Base-by-base conservation (phyloP, 2,329 filamentous ascomycete species). In the Aspergillus sp. region DNA sequence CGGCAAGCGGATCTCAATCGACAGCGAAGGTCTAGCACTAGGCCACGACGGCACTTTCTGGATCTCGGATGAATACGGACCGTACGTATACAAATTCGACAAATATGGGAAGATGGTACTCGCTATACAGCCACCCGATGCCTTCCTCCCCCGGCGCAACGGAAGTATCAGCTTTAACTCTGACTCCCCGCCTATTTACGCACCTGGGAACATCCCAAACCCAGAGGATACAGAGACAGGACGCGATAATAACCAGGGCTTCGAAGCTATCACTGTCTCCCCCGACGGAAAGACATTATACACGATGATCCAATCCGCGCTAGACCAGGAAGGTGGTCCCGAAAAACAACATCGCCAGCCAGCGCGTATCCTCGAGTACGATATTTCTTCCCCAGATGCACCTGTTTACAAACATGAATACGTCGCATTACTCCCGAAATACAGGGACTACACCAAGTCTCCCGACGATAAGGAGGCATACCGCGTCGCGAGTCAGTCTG, bases 191-290 rank as follows among this genome's bases (percentile, higher is more conserved):
- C 82, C 83, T 3, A 69, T 78, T 43, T 86, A 85, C 59, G 63
- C 81, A 45, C 71, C 72, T 0, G 62, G 73, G 12, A 60, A 73
- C 13, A 60, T 67, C 7, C 73, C 80, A 2, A 66, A 63, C 2
- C 84, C 84, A 0, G 72, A 69, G 12, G 73, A 84, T 53, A 80
- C 83, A 0, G 72, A 74, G 1, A 76, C 76, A 1, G 85, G 85
- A 10, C 78, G 85, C 17, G 72, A 76, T 47, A 88, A 89, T 64
- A 89, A 89, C 64, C 84, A 87, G 61, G 85, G 85, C n/a, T 80
- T 88, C 43, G 85, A 89, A 65, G 84, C 81, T 0, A 66, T 89
- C 43, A 84, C 82, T 0, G 66, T 78, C n/a, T 81, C 78, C 3
- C 71, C 76, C 0, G 80, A 85, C 53, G 82, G 83, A 7, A 81